Base-by-base conservation (phyloP, 1,284 basidiomycete genomes). In the Trichosporon faecale region DNA sequence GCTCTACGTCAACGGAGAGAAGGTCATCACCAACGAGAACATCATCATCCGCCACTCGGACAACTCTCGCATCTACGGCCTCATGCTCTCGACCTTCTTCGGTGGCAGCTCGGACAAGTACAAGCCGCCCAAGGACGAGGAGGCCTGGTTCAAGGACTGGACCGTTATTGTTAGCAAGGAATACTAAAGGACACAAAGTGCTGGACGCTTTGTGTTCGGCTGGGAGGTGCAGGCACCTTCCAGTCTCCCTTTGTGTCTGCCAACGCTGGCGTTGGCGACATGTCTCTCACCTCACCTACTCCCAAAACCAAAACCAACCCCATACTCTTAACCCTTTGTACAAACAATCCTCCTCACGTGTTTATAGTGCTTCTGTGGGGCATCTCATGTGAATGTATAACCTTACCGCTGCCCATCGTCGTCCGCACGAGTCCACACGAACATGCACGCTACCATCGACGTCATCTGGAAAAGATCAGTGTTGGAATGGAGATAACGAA, bases 41-140 rank as follows among this genome's bases (percentile, higher is more conserved):
- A 82, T 91, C 44, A 84, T 87, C 67, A 81, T 89, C 40, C 81
- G 87, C 64, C 82, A 82, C 68, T 79, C 74, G 33, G 78, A 79
- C 0, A 86, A 86, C 67, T 65, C 66, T 25, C 84, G 84, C 72
- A 85, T 90, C 73, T 85, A 86, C 55, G 89, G 89, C 63, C 85
- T 89, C 73, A 87, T 88, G 84, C 86, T 88, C 82, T 89, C 90
- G 82, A 88, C 88, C 55, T 90, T 90, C 86, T 92, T 91, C 71
- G 90, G 76, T 55, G 80, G 73, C 70, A 70, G 69, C 49, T 81
- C 82, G 37, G 33, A 78, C 8, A 78, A 84, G 16, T 90, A 84
- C 81, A 88, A 87, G 25, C 86, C 87, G 6, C 87, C 88, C 23
- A 85, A 86, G 77, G 84, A 85, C 68, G 88, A 90, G 80, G 84